These are phyloP conservation scores for Trebouxiophyceae sp. DNA, from an alignment of 163 green algal genomes.

Conservation along the genomic window DNA sequence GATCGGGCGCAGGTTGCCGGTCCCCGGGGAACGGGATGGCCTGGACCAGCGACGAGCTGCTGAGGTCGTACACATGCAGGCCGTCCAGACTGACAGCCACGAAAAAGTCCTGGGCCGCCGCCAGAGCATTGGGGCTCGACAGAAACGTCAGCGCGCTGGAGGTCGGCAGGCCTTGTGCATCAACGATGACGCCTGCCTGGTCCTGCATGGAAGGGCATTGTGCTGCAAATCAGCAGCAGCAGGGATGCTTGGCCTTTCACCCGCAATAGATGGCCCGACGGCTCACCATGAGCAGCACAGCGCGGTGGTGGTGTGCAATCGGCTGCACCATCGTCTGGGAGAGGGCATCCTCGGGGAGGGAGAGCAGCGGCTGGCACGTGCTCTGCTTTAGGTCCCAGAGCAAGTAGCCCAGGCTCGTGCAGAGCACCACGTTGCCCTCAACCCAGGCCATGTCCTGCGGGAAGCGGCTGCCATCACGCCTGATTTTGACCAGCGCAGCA, in stretches of 20 bases:
- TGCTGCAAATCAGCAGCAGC: not conserved
- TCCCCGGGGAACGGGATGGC: slow-evolving; percentile 18
- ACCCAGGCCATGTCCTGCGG: slow-evolving; percentile 32
- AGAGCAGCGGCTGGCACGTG: slow-evolving; percentile 24
- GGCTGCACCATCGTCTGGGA: slow-evolving; percentile 16
- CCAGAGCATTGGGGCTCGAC: slow-evolving; percentile 18
- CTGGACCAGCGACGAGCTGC: slow-evolving; percentile 24
- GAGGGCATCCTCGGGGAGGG: slow-evolving; percentile 23
- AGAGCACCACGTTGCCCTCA: slow-evolving; percentile 25
- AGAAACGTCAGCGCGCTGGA: slow-evolving; percentile 26
- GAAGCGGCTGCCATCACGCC: not conserved
- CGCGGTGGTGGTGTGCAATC: slow-evolving; percentile 17
- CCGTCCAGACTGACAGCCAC: slow-evolving; percentile 27
- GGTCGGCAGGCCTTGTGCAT: slow-evolving; percentile 22
- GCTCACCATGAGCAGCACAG: slow-evolving; percentile 27
- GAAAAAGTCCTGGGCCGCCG: slow-evolving; percentile 23
- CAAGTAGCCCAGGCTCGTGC: slow-evolving; percentile 30
- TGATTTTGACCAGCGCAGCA: not conserved
- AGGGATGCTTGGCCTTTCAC: not conserved
- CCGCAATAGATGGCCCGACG: not conserved
- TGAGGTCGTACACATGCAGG: slow-evolving; percentile 30
- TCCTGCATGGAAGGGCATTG: slow-evolving; percentile 19
- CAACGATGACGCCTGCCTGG: slow-evolving; percentile 28
- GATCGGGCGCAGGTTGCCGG: slow-evolving; percentile 14
- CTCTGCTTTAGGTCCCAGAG: slow-evolving; percentile 12